Conservation (phyloP, 305 asterid species). For the Stenogyne calaminthoides region DNA sequence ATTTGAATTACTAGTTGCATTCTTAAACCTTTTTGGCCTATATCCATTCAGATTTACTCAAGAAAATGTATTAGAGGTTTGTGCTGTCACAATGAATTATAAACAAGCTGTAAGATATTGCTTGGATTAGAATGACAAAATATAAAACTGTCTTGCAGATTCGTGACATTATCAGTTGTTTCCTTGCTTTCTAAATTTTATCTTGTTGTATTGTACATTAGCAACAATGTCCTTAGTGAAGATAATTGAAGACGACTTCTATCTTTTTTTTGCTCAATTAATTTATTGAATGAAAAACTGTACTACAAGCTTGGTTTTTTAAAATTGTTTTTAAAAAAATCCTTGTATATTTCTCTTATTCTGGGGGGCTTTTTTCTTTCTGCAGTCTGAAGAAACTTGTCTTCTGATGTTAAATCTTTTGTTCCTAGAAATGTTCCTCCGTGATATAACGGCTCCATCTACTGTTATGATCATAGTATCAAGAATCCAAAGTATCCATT, state of each 20-base stretch:
- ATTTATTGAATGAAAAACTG: background rate
- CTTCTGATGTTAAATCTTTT: background rate
- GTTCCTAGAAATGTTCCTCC: background rate
- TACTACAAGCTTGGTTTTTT: background rate
- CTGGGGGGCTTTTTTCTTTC: background rate
- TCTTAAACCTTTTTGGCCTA: background rate
- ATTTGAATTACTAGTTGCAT: background rate
- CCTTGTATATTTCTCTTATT: slow-evolving; percentile 5
- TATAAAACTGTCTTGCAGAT: background rate
- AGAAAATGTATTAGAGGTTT: background rate
- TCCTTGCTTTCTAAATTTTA: background rate
- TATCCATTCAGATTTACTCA: background rate
- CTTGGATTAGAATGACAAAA: slow-evolving; percentile 17
- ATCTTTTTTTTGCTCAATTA: background rate
- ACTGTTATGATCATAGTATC: background rate
- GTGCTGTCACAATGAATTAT: background rate
- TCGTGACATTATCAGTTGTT: background rate
- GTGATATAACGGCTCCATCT: background rate
- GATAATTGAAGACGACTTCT: background rate
- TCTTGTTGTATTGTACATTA: background rate
- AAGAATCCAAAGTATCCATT: slow-evolving; percentile 6
- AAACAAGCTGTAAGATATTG: background rate
- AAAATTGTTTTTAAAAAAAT: background rate
- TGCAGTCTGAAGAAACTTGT: slow-evolving; percentile 8
- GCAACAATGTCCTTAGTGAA: slow-evolving; percentile 1